Conservation (phyloP, 805 yeast species). For the Kuraishia molischiana region DNA sequence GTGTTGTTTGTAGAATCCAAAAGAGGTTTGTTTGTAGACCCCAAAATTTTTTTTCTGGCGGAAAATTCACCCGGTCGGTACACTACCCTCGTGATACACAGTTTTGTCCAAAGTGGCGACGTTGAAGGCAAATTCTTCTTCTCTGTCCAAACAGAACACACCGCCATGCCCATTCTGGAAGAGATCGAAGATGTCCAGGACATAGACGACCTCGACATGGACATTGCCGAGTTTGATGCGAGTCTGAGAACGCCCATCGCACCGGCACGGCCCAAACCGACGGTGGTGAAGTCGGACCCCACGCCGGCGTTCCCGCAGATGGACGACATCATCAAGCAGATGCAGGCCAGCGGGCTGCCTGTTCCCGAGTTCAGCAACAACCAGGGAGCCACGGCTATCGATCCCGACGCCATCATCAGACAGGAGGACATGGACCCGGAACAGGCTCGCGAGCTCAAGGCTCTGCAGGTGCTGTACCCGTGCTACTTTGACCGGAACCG, state of each 20-base stretch:
- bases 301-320: conserved; percentile 9
- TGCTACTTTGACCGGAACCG: conserved; percentile 81
- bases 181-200: conserved; percentile 73
- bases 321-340: conserved; percentile 13
- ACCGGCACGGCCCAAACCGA: conserved; percentile 50
- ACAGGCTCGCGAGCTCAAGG: conserved; percentile 53
- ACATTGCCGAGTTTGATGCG: conserved; percentile 84
- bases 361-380: neutral
- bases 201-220: conserved; percentile 89
- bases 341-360: conserved; percentile 5
- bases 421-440: conserved; percentile 32
- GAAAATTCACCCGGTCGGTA: too few species aligned
- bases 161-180: conserved; percentile 60
- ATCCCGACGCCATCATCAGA: conserved; percentile 8
- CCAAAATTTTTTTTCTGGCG: too few species aligned
- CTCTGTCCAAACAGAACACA: too few species aligned
- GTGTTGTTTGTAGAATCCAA: neutral
- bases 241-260: conserved; percentile 59
- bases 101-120: too few species aligned
- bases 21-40: too few species aligned
- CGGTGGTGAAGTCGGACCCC: conserved; percentile 42
- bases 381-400: conserved; percentile 6
- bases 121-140: too few species aligned
- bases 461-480: conserved; percentile 76
- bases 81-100: neutral